A percentile compares a stretch with the other conserved stretches of the same genome.
These are phyloP conservation scores for Leccinum huronense DNA, from an alignment of 1,284 basidiomycete species.

Conservation along the genomic window DNA sequence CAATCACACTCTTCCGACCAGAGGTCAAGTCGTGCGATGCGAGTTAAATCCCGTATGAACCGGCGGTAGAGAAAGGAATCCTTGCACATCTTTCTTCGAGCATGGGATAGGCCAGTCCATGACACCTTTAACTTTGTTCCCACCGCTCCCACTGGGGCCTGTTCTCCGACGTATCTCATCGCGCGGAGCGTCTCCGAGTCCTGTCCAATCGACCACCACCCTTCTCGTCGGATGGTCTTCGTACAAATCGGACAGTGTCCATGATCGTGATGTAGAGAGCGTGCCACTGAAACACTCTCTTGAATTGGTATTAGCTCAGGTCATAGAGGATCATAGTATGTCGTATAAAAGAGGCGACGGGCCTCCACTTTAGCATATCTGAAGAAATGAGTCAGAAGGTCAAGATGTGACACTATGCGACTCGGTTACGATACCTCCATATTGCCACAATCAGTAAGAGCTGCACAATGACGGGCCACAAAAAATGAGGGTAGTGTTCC, in stretches of 20 bases:
- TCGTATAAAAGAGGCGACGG: conserved; percentile 49
- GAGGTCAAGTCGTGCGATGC: too few relatives aligned
- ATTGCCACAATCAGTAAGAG: conserved; percentile 36
- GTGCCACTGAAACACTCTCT: conserved; percentile 23
- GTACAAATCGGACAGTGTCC: conserved; percentile 33
- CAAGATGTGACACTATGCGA: background rate
- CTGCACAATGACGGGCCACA: conserved; percentile 31
- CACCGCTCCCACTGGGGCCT: conserved; percentile 31
- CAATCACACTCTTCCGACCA: too few relatives aligned
- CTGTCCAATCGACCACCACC: conserved; percentile 27
- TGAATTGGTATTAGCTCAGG: conserved; percentile 54
- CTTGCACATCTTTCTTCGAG: too few relatives aligned
- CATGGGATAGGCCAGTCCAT: too few relatives aligned
- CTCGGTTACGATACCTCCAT: conserved; percentile 34
- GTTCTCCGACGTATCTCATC: conserved; percentile 28
- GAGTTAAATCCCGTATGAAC: too few relatives aligned
- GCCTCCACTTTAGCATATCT: conserved; percentile 44
- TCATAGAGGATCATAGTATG: conserved; percentile 73
- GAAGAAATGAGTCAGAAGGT: conserved; percentile 8
- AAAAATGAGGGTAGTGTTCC: conserved; percentile 28
- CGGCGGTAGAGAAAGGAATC: too few relatives aligned
- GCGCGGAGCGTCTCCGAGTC: conserved; percentile 23
- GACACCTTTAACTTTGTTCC: conserved; percentile 9
- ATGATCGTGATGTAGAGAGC: conserved; percentile 27
- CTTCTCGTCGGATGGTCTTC: conserved; percentile 31